Base-by-base conservation (phyloP, 306 rosid species). In the Cicer pinnatifidum region DNA sequence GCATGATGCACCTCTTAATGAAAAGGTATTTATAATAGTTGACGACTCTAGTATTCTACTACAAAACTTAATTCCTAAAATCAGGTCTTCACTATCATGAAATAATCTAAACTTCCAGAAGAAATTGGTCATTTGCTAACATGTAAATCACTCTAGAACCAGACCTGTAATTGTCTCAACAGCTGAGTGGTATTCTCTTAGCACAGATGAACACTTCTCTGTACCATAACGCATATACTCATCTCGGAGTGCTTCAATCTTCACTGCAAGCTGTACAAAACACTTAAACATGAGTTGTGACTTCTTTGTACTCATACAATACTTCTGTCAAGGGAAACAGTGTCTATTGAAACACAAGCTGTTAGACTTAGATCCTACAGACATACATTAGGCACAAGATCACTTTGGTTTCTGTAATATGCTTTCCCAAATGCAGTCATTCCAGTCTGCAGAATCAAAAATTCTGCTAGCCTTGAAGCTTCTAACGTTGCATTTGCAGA, bases 401-500 rank as follows among this genome's bases (percentile, higher is more conserved):
- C 98, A 75, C 88, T 72, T 35, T 83, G 84, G 75, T 67, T 88
- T 86, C 88, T 89, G 87, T 88, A 93, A 84, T 76, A 91, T 74
- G 92, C 97, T 89, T 93, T 93, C 76, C 98, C 98, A 63, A 89
- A 91, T 45, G 97, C 97, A 58, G 98, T 93, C 98, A 91, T 91
- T 85, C 98, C 98, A 45, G 98, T 89, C 88, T 84, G 97, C 73
- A 93, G 87, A 83, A 93, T 89, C 44, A 93, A 89, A 87, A 89
- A 82, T 45, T 93, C 98, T 17, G 92, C 94, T 37, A 65, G 85
- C 83, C 88, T 91, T 12, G 97, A 87, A 84, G 97, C 97, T 84
- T 91, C 92, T 72, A 79, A 10, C 17, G 97, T 88, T 65, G 98
- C 96, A 82, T 86, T 91, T 70, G 97, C 81, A 76, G 98, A 91